phyloP scores from a whole-genome alignment of 305 asterid genomes.

The Fraxinus platypoda region DNA sequence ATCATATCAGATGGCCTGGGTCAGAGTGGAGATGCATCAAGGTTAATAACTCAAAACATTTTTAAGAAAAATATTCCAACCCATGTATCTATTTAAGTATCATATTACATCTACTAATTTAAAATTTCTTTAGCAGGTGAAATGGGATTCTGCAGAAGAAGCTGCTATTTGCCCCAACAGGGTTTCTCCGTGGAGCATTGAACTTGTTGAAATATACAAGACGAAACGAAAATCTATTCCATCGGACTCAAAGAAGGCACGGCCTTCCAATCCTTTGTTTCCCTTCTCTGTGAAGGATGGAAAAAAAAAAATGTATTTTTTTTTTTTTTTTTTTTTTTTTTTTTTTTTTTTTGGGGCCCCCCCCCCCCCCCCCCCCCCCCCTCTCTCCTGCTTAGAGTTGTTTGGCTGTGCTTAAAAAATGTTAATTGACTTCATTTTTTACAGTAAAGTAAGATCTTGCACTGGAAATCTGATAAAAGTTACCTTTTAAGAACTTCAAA shows the following conservation, averaged over 20 bases:
- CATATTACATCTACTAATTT: not conserved
- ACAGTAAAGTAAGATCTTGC: not conserved
- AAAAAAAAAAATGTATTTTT: no score
- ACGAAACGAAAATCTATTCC: not conserved
- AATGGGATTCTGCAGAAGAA: slow-evolving; percentile 7
- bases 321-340: no score
- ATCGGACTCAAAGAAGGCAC: not conserved
- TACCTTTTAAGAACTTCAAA: not conserved
- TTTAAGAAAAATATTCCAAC: not conserved
- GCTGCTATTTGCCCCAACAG: not conserved
- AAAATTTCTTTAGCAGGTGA: slow-evolving; percentile 1
- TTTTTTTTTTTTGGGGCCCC: not conserved
- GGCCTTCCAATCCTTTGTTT: not conserved
- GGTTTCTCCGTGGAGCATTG: slow-evolving; percentile 13
- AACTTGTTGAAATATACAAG: not conserved
- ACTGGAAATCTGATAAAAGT: not conserved
- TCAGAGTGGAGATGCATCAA: slow-evolving; percentile 19
- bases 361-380: no score
- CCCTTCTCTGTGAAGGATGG: not conserved
- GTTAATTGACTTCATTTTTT: not conserved
- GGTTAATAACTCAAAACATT: not conserved
- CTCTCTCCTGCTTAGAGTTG: not conserved
- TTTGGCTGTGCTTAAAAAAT: not conserved
- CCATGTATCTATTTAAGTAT: not conserved
- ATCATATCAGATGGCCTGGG: slow-evolving; percentile 15